Evolutionary conservation across 306 rosid genomes (phyloP).

Genomic region (Echinosophora koreensis): DNA sequence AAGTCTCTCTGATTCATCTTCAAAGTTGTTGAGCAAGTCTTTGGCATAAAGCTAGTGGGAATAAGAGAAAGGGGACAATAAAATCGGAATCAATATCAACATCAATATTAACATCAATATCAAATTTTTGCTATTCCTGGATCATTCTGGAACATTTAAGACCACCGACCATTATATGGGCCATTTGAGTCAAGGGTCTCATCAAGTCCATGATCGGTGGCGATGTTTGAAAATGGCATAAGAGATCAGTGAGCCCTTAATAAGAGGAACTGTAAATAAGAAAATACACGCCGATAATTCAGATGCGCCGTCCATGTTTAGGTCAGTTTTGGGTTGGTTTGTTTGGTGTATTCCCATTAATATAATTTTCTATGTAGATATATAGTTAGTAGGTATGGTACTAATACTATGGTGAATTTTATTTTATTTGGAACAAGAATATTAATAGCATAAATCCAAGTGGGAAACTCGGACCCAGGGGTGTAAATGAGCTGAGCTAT

Average conservation of each 20-base stretch:
- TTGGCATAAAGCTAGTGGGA: slow-evolving; percentile 38
- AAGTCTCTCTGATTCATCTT: slow-evolving; percentile 24
- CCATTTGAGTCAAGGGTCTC: slow-evolving; percentile 46
- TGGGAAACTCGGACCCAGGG: not conserved
- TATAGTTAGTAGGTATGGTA: not conserved
- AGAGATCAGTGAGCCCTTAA: not conserved
- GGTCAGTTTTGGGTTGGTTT: not conserved
- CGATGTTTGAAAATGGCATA: not conserved
- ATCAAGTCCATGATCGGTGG: slow-evolving; percentile 35
- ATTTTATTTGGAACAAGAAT: not conserved
- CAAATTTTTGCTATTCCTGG: slow-evolving; percentile 1
- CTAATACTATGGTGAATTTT: not conserved
- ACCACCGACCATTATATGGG: slow-evolving; percentile 54
- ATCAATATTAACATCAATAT: not conserved
- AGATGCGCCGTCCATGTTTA: slow-evolving; percentile 33
- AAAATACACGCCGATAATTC: slow-evolving; percentile 5
- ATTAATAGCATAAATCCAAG: not conserved
- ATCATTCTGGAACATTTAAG: slow-evolving; percentile 23
- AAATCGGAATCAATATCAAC: not conserved
- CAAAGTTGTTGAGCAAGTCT: slow-evolving; percentile 41
- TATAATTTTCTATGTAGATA: slow-evolving; percentile 10
- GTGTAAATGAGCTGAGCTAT: too few species aligned
- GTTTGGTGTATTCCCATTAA: slow-evolving; percentile 12
- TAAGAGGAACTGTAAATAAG: not conserved
- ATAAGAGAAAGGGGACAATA: slow-evolving; percentile 3